Evolutionary conservation across 345 rosid genomes (phyloP).

Genomic region (Schrenkiella parvula): DNA sequence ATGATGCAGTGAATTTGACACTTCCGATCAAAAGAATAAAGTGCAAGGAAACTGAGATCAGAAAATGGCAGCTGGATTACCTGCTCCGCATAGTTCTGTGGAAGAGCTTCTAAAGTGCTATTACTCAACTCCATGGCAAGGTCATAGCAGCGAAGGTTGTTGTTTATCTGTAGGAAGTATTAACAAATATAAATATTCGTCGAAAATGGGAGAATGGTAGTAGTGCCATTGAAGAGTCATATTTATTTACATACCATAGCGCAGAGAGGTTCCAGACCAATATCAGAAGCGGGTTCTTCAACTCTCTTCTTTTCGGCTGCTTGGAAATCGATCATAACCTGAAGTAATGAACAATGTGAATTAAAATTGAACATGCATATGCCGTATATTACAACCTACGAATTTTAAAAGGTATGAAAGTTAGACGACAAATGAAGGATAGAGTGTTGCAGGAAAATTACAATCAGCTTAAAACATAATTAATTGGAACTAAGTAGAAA

Average conservation of each 20-base stretch:
- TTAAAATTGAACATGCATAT: not conserved
- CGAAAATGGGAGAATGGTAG: not conserved
- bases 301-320: constrained; percentile 86
- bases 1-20: constrained; percentile 1
- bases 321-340: constrained; percentile 99
- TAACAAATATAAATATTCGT: not conserved
- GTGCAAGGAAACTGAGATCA: not conserved
- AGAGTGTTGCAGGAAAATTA: not conserved
- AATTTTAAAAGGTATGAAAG: not conserved
- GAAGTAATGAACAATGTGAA: constrained; percentile 23
- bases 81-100: constrained; percentile 97
- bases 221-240: not conserved
- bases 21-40: constrained; percentile 6
- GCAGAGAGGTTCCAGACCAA: constrained; percentile 92
- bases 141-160: constrained; percentile 96
- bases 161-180: constrained; percentile 62
- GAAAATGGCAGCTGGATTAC: constrained; percentile 35
- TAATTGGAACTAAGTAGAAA: not conserved
- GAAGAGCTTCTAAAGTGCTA: constrained; percentile 91
- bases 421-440: not conserved
- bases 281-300: constrained; percentile 89
- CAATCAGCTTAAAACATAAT: constrained; percentile 5
- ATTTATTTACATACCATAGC: constrained; percentile 71
- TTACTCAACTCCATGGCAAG: constrained; percentile 95
- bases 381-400: not conserved